Conservation (phyloP, 164 flowering plant species). For the Sedum album region DNA sequence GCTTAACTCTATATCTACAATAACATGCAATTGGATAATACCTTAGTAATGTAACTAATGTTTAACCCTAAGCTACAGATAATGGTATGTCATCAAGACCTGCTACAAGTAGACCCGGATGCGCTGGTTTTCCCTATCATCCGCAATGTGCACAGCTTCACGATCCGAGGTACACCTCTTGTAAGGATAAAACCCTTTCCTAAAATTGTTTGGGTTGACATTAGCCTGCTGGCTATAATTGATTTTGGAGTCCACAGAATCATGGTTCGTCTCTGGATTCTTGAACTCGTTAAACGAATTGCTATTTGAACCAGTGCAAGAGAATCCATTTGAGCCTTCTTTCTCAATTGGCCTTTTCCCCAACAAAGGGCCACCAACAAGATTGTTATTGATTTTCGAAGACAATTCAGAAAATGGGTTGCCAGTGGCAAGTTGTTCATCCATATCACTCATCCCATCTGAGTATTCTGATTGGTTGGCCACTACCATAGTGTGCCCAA, state of each 20-base stretch:
- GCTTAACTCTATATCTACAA: neutral
- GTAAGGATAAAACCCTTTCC: constrained; percentile 44
- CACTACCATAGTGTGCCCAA: constrained; percentile 35
- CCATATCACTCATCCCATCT: constrained; percentile 4
- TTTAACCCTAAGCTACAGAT: neutral
- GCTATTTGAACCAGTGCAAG: constrained; percentile 20
- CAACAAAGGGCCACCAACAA: constrained; percentile 3
- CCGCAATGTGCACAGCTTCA: constrained; percentile 6
- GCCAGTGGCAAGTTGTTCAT: neutral
- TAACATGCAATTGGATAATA: neutral
- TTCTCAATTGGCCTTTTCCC: constrained; percentile 14
- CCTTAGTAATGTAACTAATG: neutral
- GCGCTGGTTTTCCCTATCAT: constrained; percentile 1
- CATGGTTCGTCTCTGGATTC: constrained; percentile 15
- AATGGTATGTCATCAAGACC: neutral
- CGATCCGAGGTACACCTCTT: constrained; percentile 36
- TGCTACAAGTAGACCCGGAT: neutral
- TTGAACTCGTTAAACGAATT: constrained; percentile 16
- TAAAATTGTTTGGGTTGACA: constrained; percentile 2
- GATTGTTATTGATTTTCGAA: constrained; percentile 9
- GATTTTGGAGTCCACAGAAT: constrained; percentile 12
- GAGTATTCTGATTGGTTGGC: constrained; percentile 10
- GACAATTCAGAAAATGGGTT: constrained; percentile 7
- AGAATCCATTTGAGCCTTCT: constrained; percentile 11
- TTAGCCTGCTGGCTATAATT: neutral